Evolutionary conservation across 2,329 filamentous ascomycete genomes (phyloP).

Genomic region (Rosellinia necatrix): DNA sequence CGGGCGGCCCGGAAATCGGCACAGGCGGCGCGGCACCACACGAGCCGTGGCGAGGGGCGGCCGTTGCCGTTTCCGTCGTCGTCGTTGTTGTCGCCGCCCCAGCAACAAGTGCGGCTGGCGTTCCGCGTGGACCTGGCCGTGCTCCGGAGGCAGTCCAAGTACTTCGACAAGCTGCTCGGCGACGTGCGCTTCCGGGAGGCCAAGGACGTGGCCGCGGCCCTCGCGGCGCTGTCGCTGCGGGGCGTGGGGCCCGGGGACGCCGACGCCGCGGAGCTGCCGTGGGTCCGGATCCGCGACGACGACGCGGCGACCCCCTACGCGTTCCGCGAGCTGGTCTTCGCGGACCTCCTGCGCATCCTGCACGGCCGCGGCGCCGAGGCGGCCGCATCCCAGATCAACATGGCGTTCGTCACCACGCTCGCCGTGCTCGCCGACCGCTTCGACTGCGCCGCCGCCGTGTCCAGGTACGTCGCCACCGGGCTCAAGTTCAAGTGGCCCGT

Average conservation of each 20-base stretch:
- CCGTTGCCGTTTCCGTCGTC: slow-evolving; percentile 41
- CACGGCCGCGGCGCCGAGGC: slow-evolving; percentile 56
- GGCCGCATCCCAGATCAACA: slow-evolving; percentile 49
- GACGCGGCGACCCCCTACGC: slow-evolving; percentile 68
- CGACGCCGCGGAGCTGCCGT: slow-evolving; percentile 60
- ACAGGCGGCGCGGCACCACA: slow-evolving; percentile 35
- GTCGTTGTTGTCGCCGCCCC: slow-evolving; percentile 42
- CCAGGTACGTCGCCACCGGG: slow-evolving; percentile 55
- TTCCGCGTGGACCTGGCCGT: slow-evolving; percentile 65
- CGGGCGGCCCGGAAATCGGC: slow-evolving; percentile 48
- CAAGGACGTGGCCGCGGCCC: slow-evolving; percentile 54
- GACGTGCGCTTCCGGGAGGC: slow-evolving; percentile 68
- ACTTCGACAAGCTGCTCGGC: slow-evolving; percentile 70
- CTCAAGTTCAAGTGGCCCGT: slow-evolving; percentile 61
- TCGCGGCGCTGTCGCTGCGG: slow-evolving; percentile 53
- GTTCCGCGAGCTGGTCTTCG: slow-evolving; percentile 64
- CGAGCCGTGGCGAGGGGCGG: slow-evolving; percentile 22
- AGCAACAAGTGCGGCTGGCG: slow-evolving; percentile 47
- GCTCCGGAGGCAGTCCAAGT: slow-evolving; percentile 67
- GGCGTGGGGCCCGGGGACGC: slow-evolving; percentile 55
- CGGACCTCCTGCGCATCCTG: slow-evolving; percentile 69
- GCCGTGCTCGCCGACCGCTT: slow-evolving; percentile 76
- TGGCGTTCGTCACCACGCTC: slow-evolving; percentile 68
- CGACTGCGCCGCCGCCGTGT: slow-evolving; percentile 63
- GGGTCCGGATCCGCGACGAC: slow-evolving; percentile 67